Evolutionary conservation across 129 eudicot genomes (phyloP).

Genomic region (Silybum marianum): DNA sequence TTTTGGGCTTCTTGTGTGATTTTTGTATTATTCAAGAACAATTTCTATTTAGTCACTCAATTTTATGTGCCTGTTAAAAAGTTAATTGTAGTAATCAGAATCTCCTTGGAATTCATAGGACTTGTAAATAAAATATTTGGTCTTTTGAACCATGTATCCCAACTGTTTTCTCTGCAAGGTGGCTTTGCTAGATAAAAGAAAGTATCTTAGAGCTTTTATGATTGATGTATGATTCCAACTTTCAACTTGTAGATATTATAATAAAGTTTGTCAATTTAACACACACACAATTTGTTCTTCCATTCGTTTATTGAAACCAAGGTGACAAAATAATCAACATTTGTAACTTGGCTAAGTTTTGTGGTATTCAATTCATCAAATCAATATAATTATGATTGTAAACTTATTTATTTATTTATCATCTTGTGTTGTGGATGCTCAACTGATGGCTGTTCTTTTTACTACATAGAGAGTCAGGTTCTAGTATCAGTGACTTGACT

Average conservation of each 20-base stretch:
- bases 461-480: constrained; percentile 57
- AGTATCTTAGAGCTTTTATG: neutral
- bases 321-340: neutral
- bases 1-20: neutral
- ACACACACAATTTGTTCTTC: neutral
- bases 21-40: too few species aligned
- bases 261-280: neutral
- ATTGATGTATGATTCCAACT: neutral
- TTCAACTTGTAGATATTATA: neutral
- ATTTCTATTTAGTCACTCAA: too few species aligned
- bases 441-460: constrained; percentile 21
- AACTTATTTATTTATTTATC: neutral
- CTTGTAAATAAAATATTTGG: neutral
- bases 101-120: neutral
- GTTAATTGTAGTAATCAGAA: neutral
- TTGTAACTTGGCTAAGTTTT: neutral
- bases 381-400: too few species aligned
- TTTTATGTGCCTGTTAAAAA: neutral
- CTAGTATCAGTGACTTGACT: constrained; percentile 62
- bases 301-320: neutral
- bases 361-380: neutral
- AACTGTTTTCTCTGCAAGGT: neutral
- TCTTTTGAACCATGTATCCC: neutral
- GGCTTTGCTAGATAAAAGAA: too few species aligned
- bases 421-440: constrained; percentile 14